Base-by-base conservation (phyloP, 768 basidiomycete genomes). In the Podaxis sp. region DNA sequence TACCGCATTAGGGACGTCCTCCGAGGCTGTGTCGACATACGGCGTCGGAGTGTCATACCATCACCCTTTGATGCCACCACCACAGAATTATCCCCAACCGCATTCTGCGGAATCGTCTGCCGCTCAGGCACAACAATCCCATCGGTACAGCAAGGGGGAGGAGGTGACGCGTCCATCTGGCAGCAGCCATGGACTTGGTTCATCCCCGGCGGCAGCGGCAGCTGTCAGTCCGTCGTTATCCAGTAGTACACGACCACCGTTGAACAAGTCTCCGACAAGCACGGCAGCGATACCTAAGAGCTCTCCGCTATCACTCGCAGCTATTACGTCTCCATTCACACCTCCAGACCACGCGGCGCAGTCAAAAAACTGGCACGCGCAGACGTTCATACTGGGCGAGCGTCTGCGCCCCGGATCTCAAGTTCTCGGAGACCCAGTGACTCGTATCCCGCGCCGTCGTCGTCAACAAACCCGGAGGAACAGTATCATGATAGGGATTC, bases 361-460 rank as follows among this genome's bases (percentile, higher is more conserved):
- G 82, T 73, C 87, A 89, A 89, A 90, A 89, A 89, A 90, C 82
- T 87, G 61, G 82, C 77, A 70, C 84, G 88, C 88, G 88, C 88
- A 89, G 88, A 87, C 83, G 88, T 82, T 80, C 81, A 82, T 69
- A 70, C 87, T 83, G 88, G 87, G 88, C 86, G 85, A 77, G 83
- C 84, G 87, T 87, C 88, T 89, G 88, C 88, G 88, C 86, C 82
- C 67, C 79, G 75, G 71, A 71, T 70, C 65, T 70, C 71, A 57
- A 65, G 69, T 67, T 69, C 74, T 54, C 70, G 75, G 76, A 75
- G 78, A 67, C 79, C 74, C 72, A 82, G 79, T 73, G 78, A 70
- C 68, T 73, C 68, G 48, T 69, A 68, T 64, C 67, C 26, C 28
- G 52, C 54, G 7, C 57, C 48, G 40, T 44, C 64, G 24, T 57